Percentiles rank a stretch among this genome's conserved stretches.
Conservation (phyloP, 768 basidiomycete species). For the Calocera viscosa region DNA sequence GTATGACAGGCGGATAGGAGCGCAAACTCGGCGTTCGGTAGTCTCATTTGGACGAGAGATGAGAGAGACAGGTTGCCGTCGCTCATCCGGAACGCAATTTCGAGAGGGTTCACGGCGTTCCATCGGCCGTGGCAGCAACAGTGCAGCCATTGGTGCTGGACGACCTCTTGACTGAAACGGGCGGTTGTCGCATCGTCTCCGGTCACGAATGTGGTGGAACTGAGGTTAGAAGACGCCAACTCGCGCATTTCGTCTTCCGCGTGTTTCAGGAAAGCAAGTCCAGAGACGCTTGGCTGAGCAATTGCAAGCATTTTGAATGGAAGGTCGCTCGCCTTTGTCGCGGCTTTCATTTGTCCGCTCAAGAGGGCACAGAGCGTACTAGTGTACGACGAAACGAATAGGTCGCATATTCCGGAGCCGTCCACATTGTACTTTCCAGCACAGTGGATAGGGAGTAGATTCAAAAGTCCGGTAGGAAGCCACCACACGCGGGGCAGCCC, state of each 20-base stretch:
- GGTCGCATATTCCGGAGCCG: background rate
- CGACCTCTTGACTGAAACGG: no score
- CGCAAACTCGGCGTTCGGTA: conserved; percentile 19
- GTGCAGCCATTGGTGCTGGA: no score
- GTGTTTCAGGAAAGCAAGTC: conserved; percentile 23
- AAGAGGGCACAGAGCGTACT: conserved; percentile 8
- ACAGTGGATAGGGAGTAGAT: conserved; percentile 11
- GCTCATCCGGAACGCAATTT: conserved; percentile 21
- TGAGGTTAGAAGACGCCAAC: no score
- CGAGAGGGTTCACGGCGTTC: conserved; percentile 21
- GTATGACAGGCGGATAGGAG: conserved; percentile 29
- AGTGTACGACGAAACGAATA: conserved; percentile 11
- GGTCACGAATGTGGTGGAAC: no score
- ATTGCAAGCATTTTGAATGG: background rate
- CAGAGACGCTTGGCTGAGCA: background rate
- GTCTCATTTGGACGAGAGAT: conserved; percentile 23
- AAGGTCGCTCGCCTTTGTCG: background rate
- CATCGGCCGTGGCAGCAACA: no score
- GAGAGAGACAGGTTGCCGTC: conserved; percentile 22
- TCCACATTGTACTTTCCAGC: background rate
- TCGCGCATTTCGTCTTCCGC: conserved; percentile 31
- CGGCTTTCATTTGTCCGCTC: background rate
- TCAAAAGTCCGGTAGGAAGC: conserved; percentile 5
- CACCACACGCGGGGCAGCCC: no score
- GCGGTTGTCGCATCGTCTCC: no score